phyloP scores from a whole-genome alignment of 164 flowering plant species.

The Magnolia officinalis region DNA sequence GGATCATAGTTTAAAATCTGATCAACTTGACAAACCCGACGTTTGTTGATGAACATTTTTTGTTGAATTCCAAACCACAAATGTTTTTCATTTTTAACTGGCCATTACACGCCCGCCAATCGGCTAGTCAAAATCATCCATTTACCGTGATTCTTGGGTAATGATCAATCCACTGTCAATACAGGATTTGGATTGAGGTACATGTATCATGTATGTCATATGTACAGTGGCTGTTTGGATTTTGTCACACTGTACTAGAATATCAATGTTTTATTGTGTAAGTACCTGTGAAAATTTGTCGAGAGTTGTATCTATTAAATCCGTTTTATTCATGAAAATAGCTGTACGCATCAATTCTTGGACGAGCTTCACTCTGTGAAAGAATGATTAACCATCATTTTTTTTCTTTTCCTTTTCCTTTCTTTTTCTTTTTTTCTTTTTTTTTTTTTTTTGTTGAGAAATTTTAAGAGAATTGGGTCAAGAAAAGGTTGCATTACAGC shows the following conservation, averaged over 20 bases:
- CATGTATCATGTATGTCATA: not conserved
- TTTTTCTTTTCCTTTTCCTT: no score
- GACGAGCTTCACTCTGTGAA: constrained; percentile 53
- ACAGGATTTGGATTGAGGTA: not conserved
- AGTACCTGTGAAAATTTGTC: constrained; percentile 66
- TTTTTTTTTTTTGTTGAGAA: no score
- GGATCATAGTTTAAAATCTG: not conserved
- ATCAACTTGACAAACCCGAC: not conserved
- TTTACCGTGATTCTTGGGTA: not conserved
- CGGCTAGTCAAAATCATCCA: no score
- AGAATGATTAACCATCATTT: not conserved
- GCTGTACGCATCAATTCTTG: constrained; percentile 60
- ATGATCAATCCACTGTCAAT: not conserved
- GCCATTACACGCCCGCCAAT: no score
- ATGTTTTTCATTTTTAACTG: no score
- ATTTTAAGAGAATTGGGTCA: not conserved
- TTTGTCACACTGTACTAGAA: not conserved
- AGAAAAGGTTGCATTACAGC: not conserved
- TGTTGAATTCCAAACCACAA: not conserved
- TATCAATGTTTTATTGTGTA: not conserved
- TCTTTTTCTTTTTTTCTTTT: no score
- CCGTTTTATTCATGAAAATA: constrained; percentile 69
- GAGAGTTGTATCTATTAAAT: constrained; percentile 59
- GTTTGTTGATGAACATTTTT: not conserved
- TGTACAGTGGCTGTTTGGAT: not conserved